A percentile compares a stretch with the other conserved stretches of the same genome.
phyloP scores from a whole-genome alignment of 2,329 filamentous ascomycete species.

The Immersiporthe knoxdaviesiana region DNA sequence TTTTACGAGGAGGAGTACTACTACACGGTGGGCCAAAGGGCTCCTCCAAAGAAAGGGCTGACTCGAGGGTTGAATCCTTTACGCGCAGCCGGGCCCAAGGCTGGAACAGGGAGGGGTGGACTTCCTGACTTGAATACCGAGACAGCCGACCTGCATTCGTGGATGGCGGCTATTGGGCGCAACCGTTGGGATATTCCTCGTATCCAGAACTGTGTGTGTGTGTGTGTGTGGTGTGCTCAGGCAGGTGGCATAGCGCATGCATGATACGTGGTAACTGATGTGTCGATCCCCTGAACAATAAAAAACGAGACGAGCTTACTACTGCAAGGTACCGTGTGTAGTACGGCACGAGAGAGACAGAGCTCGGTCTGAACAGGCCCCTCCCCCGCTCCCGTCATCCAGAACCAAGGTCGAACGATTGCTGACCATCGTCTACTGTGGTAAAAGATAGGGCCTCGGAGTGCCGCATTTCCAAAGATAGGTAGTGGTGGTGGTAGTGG shows the following conservation, averaged over 20 bases:
- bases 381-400: not conserved
- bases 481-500: not conserved
- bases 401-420: not conserved
- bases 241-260: not conserved
- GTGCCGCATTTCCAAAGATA: not conserved
- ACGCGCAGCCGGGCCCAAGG: not conserved
- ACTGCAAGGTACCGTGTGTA: not conserved
- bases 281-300: slow-evolving; percentile 2
- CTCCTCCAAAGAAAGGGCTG: not conserved
- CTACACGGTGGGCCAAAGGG: not conserved
- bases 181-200: not conserved
- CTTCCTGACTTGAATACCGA: not conserved
- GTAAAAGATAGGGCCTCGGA: not conserved
- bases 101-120: not conserved
- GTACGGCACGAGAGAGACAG: not conserved
- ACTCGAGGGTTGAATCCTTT: not conserved
- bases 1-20: slow-evolving; percentile 9
- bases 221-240: not conserved
- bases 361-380: not conserved
- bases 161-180: not conserved
- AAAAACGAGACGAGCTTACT: not conserved
- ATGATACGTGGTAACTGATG: not conserved
- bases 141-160: not conserved
- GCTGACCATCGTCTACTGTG: slow-evolving; percentile 2
- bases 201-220: not conserved